Evolutionary conservation across 192 early-diverging fungal species (phyloP).

Genomic region (Glomus cerebriforme): DNA sequence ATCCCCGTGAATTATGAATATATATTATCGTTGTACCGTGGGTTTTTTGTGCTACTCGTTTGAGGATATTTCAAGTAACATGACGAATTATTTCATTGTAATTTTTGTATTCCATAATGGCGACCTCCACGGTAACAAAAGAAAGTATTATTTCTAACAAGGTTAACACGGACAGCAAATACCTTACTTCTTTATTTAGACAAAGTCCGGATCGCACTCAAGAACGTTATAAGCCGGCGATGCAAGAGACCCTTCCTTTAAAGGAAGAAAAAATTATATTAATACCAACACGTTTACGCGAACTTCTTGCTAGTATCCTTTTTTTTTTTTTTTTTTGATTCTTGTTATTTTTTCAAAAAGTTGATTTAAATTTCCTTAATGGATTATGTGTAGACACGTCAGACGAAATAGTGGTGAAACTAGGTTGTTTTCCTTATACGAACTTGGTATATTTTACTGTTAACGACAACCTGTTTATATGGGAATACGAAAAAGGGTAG

Average conservation of each 20-base stretch:
- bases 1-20: too few species aligned
- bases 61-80: too few species aligned
- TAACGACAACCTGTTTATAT: constrained; percentile 17
- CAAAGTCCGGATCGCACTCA: constrained; percentile 4
- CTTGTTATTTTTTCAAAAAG: not conserved
- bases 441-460: constrained; percentile 8
- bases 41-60: too few species aligned
- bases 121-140: not conserved
- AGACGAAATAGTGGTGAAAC: not conserved
- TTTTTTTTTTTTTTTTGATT: not conserved
- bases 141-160: not conserved
- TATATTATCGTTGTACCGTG: too few species aligned
- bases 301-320: constrained; percentile 5
- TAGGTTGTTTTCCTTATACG: constrained; percentile 17
- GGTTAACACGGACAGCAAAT: not conserved
- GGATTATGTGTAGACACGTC: not conserved
- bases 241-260: not conserved
- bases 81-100: too few species aligned
- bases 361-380: not conserved
- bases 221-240: constrained; percentile 19
- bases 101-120: not conserved
- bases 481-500: constrained; percentile 23
- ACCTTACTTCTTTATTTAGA: not conserved
- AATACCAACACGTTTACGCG: constrained; percentile 4
- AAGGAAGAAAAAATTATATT: not conserved